Base-by-base conservation (phyloP, 768 basidiomycete genomes). In the Podaxis sp. region DNA sequence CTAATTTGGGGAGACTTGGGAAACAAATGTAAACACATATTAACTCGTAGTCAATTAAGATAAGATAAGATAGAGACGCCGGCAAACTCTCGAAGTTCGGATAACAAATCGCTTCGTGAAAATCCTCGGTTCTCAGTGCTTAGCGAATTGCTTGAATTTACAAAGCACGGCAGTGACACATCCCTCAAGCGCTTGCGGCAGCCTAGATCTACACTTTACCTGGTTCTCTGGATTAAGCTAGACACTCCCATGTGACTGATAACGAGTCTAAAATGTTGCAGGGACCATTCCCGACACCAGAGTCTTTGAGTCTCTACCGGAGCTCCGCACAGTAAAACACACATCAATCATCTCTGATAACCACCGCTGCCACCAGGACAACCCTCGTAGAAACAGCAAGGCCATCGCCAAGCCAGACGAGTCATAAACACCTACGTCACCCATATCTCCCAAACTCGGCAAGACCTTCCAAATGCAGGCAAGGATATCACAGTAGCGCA, bases 401-500 rank as follows among this genome's bases (percentile, higher is more conserved):
- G 20, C n/a, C 20, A 46, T 17, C 20, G 7, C 44, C 44, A 46
- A 20, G 6, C 17, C 15, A 46, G 4, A 8, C 44, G 26, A 50
- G 22, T 50, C 49, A 50, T 24, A 22, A 50, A 24, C 22, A 50
- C 15, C 20, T n/a, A 24, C 49, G 49, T 12, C 41, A 57, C 7
- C 17, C 13, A 28, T 22, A 44, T 20, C 56, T 4, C 22, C 40
- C 56, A 15, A 24, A 57, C 8, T 24, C 11, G 41, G 56, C 40
- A 49, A 41, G 0, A 49, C 44, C 46, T 58, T 48, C 57, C 57
- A 30, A 58, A 58, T 36, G 7, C 15, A 28, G 57, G 33, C 17
- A 7, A 7, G 33, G 12, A 58, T 49, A 57, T 24, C n/a, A n/a
- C 60, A 52, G 36, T 36, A 49, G 36, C 53, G 54, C 51, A 60